Conservation (phyloP, 2,329 filamentous ascomycete species). For the Cladobotryum protrusum region DNA sequence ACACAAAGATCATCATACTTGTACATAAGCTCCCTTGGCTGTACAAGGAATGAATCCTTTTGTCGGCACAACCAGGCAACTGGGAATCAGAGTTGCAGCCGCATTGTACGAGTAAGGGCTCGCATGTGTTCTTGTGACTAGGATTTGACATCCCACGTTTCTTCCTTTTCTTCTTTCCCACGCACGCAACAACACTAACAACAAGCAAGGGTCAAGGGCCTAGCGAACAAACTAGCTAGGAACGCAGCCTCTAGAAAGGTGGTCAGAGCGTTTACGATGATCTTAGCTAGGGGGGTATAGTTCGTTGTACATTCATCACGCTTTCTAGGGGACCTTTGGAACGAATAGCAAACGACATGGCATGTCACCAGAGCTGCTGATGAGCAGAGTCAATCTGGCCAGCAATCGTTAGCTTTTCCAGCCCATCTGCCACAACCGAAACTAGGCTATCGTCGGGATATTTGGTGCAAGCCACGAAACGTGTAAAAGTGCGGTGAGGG, state of each 20-base stretch:
- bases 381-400: neutral
- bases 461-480: slow-evolving; percentile 2
- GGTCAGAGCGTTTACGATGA: neutral
- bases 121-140: neutral
- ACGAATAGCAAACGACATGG: slow-evolving; percentile 2
- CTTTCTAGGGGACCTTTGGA: slow-evolving; percentile 4
- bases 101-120: neutral
- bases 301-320: slow-evolving; percentile 3
- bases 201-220: neutral
- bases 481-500: slow-evolving; percentile 14
- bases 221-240: neutral
- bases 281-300: neutral
- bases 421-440: slow-evolving; percentile 11
- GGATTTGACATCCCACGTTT: neutral
- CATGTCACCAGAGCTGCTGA: slow-evolving; percentile 5
- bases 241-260: neutral
- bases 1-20: too few species aligned
- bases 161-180: neutral
- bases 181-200: neutral
- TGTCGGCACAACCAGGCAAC: neutral
- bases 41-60: too few species aligned
- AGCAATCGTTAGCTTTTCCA: neutral
- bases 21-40: too few species aligned
- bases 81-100: too few species aligned
- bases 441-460: slow-evolving; percentile 15